Base-by-base conservation (phyloP, 352 stramenopile genomes). In the Lagenidium giganteum region DNA sequence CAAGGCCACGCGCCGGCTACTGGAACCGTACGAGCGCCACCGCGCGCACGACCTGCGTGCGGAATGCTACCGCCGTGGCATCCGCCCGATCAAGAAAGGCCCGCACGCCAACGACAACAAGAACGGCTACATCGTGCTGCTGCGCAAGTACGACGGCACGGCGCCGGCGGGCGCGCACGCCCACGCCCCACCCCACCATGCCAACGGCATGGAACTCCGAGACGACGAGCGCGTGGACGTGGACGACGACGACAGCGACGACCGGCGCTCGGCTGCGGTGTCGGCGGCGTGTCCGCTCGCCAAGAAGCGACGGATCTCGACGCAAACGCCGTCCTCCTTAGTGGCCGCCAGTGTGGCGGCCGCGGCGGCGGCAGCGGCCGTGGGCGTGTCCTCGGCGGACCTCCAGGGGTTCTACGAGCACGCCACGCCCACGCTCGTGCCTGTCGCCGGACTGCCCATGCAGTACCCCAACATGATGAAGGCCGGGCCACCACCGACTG, bases 41-140 rank as follows among this genome's bases (percentile, higher is more conserved):
- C 77, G 77, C 34, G 77, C 77, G 11, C 77, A 87, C 56, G 74
- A 83, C 32, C 42, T 90, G 38, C 77, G 77, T 32, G 77, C 77
- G 35, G 77, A 90, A 65, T 90, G 77, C 59, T 90, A 90, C 54
- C 74, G 71, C 9, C 72, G 77, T 21, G 70, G 77, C 21, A 66
- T 90, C 41, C 77, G 77, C 1, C 77, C 77, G 21, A 82, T 86
- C 41, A 90, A 89, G 61, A 90, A 87, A 67, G 77, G 77, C 1
- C 77, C 77, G 3, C 68, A 85, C 34, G 74, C 77, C n/a, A 90
- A 90, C 52, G 77, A 90, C 67, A 90, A 90, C 57, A 90, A 90
- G 67, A 70, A 62, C 58, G 77, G 77, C 13, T 90, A 90, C 57
- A 79, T 90, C 37, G 24, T 78, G 18, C 51, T 90, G 32, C 51